phyloP scores from a whole-genome alignment of 129 eudicot species.

The Logfia minima region DNA sequence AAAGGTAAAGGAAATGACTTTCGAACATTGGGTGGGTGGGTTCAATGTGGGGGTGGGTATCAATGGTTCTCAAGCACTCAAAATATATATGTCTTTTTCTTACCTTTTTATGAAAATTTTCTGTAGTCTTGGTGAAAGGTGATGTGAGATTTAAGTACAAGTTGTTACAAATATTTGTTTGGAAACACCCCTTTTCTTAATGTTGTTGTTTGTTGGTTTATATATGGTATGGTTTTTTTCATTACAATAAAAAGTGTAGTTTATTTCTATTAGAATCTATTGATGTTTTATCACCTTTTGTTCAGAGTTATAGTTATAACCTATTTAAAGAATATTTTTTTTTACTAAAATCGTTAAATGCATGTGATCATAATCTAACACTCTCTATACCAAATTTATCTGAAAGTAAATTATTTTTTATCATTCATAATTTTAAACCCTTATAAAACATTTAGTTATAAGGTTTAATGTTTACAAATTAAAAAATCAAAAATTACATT shows the following conservation, averaged over 20 bases:
- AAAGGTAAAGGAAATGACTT: constrained; percentile 35
- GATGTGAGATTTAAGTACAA: constrained; percentile 45
- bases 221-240: not conserved
- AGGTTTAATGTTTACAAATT: no score
- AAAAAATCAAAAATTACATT: no score
- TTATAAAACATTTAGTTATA: no score
- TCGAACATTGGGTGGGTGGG: constrained; percentile 42
- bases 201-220: constrained; percentile 17
- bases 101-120: constrained; percentile 16
- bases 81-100: constrained; percentile 21
- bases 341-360: no score
- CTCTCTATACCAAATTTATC: not conserved
- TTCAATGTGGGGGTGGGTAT: constrained; percentile 35
- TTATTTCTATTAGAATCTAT: not conserved
- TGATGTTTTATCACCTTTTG: not conserved
- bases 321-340: no score
- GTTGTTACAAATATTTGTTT: constrained; percentile 13
- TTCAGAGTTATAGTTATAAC: no score
- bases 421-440: no score
- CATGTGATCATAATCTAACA: no score
- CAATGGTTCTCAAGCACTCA: constrained; percentile 37
- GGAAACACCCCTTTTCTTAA: not conserved
- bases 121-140: constrained; percentile 33
- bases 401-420: not conserved
- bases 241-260: not conserved